Percentiles rank a stretch among this genome's conserved stretches.
phyloP scores from a whole-genome alignment of 352 stramenopile genomes.

The Phytophthora vignae region DNA sequence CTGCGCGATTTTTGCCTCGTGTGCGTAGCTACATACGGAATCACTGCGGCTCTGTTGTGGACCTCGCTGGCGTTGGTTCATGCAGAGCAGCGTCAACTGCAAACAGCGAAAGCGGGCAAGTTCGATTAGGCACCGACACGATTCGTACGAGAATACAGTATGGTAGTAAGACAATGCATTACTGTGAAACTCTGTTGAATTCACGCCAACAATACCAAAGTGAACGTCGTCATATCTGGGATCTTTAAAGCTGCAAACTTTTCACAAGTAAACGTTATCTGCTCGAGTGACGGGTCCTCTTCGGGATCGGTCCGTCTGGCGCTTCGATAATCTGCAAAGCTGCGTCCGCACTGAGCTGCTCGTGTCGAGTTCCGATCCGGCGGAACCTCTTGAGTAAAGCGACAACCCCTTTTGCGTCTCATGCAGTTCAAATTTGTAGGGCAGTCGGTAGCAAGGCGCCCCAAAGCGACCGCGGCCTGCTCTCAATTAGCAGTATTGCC shows the following conservation, averaged over 20 bases:
- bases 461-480: slow-evolving; percentile 9
- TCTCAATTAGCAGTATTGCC: slow-evolving; percentile 14
- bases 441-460: slow-evolving; percentile 3
- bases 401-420: slow-evolving; percentile 5
- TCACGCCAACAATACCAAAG: too few relatives aligned
- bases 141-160: too few relatives aligned
- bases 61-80: slow-evolving; percentile 49
- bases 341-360: slow-evolving; percentile 4
- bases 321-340: neutral
- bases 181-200: too few relatives aligned
- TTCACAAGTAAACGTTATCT: too few relatives aligned
- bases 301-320: neutral
- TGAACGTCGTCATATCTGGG: too few relatives aligned
- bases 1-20: slow-evolving; percentile 67
- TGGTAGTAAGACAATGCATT: too few relatives aligned
- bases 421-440: neutral
- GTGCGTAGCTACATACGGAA: slow-evolving; percentile 59
- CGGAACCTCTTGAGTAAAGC: slow-evolving; percentile 4
- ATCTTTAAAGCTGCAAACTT: too few relatives aligned
- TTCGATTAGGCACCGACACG: slow-evolving; percentile 3
- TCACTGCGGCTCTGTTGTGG: slow-evolving; percentile 58
- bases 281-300: neutral
- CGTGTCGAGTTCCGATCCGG: slow-evolving; percentile 6
- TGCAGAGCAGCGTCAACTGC: neutral
- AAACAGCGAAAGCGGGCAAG: slow-evolving; percentile 10